These are phyloP conservation scores for Termitomyces sp. DNA, from an alignment of 768 basidiomycete genomes.

Conservation along the genomic window DNA sequence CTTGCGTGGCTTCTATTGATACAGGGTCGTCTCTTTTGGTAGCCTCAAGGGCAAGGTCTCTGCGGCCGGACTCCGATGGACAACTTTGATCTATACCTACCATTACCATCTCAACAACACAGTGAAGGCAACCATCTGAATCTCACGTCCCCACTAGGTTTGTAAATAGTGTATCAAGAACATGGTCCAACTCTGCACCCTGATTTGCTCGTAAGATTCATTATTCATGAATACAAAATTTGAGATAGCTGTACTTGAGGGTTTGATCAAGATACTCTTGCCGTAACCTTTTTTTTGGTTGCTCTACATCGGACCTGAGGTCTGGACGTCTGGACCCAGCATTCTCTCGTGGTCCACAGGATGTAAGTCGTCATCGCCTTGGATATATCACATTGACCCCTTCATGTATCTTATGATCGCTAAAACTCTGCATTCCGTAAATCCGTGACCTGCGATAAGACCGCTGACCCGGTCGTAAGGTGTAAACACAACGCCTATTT, in stretches of 20 bases:
- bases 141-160: conserved; percentile 15
- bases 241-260: neutral
- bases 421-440: conserved; percentile 4
- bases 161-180: conserved; percentile 2
- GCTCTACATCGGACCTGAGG: conserved; percentile 1
- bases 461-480: conserved; percentile 3
- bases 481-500: neutral
- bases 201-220: neutral
- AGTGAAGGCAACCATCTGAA: conserved; percentile 8
- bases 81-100: conserved; percentile 25
- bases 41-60: conserved; percentile 14
- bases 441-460: neutral
- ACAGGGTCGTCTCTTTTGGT: conserved; percentile 20
- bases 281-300: conserved; percentile 2
- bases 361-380: neutral
- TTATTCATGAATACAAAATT: neutral
- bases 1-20: conserved; percentile 2
- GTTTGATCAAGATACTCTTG: neutral
- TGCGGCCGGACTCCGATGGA: conserved; percentile 17
- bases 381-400: neutral
- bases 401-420: neutral
- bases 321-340: neutral
- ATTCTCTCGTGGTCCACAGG: neutral
- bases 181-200: neutral
- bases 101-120: conserved; percentile 9